phyloP scores from a whole-genome alignment of 768 basidiomycete genomes.

The Boletus patriciae region DNA sequence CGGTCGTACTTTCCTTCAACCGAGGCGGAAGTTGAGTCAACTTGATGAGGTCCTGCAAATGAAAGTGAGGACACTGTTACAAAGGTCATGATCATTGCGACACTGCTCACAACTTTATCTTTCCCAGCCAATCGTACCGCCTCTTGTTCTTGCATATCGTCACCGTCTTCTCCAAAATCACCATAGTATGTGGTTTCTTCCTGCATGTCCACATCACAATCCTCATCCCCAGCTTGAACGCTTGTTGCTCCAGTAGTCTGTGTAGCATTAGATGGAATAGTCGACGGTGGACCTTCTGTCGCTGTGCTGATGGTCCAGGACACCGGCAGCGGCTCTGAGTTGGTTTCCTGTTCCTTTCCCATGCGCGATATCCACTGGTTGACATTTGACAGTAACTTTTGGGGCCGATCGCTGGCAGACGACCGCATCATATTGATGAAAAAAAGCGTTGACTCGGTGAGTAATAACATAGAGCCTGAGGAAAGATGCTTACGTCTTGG shows the following conservation, averaged over 20 bases:
- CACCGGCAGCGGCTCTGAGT: too few species aligned
- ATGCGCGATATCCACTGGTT: background rate
- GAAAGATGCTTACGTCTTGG: too few species aligned
- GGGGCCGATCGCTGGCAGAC: background rate
- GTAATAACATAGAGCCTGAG: background rate
- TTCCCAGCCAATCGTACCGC: background rate
- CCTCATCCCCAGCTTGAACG: background rate
- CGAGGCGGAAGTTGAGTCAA: too few species aligned
- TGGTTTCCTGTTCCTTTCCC: background rate
- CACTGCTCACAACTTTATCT: too few species aligned
- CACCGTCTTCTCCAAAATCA: background rate
- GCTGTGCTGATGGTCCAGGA: too few species aligned
- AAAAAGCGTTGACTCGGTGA: background rate
- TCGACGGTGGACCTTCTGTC: background rate
- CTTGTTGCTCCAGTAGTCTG: background rate
- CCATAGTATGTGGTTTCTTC: background rate
- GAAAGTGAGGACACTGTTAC: too few species aligned
- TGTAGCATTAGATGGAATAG: background rate
- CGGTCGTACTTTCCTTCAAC: too few species aligned
- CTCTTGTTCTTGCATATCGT: background rate
- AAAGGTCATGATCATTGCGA: too few species aligned
- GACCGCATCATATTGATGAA: background rate
- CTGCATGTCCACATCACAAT: background rate
- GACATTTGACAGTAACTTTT: background rate
- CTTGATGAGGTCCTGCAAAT: too few species aligned